Evolutionary conservation across 1,284 basidiomycete species (phyloP).

Genomic region (Papiliotrema nemorosa): DNA sequence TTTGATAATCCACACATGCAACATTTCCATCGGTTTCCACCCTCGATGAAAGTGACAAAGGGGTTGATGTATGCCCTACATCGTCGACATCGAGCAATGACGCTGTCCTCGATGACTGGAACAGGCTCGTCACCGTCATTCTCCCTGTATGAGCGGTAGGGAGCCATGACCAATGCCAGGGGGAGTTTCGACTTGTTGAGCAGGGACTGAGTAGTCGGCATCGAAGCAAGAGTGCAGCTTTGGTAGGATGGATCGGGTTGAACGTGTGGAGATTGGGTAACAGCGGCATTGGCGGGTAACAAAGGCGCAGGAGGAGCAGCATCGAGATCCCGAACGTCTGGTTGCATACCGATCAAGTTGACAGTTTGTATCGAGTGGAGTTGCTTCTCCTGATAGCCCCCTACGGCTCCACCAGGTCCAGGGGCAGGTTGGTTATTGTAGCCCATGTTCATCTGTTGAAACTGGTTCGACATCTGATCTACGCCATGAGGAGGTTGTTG

Average conservation of each 20-base stretch:
- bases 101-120: constrained; percentile 85
- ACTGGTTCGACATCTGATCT: constrained; percentile 74
- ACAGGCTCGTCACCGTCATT: constrained; percentile 60
- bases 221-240: constrained; percentile 83
- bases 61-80: constrained; percentile 99
- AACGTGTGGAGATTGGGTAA: constrained; percentile 73
- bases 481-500: constrained; percentile 34
- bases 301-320: constrained; percentile 82
- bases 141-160: constrained; percentile 73
- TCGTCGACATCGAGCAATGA: constrained; percentile 94
- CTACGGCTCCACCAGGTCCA: constrained; percentile 6
- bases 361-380: constrained; percentile 69
- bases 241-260: constrained; percentile 92
- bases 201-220: constrained; percentile 89
- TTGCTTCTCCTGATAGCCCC: constrained; percentile 28
- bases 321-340: constrained; percentile 79
- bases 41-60: constrained; percentile 97
- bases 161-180: constrained; percentile 83
- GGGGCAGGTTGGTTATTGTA: constrained; percentile 7
- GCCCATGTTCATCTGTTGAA: constrained; percentile 76
- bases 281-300: constrained; percentile 74
- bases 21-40: constrained; percentile 98
- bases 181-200: constrained; percentile 92
- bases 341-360: constrained; percentile 83
- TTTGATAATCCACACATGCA: constrained; percentile 99